These are phyloP conservation scores for Stachybotrys echinatus DNA, from an alignment of 2,329 filamentous ascomycete genomes.

Conservation along the genomic window DNA sequence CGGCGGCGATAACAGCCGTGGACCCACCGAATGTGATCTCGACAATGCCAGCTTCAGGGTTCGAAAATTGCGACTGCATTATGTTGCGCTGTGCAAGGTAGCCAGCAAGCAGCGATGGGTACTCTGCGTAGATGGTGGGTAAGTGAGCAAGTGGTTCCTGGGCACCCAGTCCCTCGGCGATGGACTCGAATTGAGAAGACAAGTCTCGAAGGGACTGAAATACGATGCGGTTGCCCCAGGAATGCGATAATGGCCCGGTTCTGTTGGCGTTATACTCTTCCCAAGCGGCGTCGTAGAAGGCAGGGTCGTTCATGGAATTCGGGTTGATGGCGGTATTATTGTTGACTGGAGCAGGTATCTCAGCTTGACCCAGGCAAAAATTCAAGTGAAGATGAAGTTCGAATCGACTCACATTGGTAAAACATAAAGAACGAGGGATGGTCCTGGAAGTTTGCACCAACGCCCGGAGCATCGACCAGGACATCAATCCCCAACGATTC, in stretches of 20 bases:
- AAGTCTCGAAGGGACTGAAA: slow-evolving; percentile 13
- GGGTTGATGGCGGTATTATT: slow-evolving; percentile 9
- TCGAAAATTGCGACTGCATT: slow-evolving; percentile 9
- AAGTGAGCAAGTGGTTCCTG: slow-evolving; percentile 13
- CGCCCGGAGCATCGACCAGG: slow-evolving; percentile 49
- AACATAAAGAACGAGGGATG: slow-evolving; percentile 25
- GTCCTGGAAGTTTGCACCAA: slow-evolving; percentile 37
- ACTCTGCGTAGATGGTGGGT: slow-evolving; percentile 11
- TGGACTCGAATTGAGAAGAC: slow-evolving; percentile 2
- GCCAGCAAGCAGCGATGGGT: slow-evolving; percentile 8
- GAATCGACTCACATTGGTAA: slow-evolving; percentile 22
- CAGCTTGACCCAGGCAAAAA: not conserved
- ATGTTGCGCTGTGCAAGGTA: slow-evolving; percentile 8
- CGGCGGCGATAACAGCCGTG: slow-evolving; percentile 7
- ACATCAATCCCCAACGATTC: slow-evolving; percentile 38
- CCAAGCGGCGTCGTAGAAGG: slow-evolving; percentile 14
- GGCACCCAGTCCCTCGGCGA: slow-evolving; percentile 3
- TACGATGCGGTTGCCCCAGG: slow-evolving; percentile 13
- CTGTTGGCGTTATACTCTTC: slow-evolving; percentile 13
- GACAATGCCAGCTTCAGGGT: slow-evolving; percentile 10
- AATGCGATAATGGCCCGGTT: slow-evolving; percentile 16
- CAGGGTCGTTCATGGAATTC: slow-evolving; percentile 12
- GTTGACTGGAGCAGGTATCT: not conserved
- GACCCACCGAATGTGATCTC: slow-evolving; percentile 13
- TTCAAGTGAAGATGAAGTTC: not conserved